Base-by-base conservation (phyloP, 257 asterid species). In the Euphrasia confusa region DNA sequence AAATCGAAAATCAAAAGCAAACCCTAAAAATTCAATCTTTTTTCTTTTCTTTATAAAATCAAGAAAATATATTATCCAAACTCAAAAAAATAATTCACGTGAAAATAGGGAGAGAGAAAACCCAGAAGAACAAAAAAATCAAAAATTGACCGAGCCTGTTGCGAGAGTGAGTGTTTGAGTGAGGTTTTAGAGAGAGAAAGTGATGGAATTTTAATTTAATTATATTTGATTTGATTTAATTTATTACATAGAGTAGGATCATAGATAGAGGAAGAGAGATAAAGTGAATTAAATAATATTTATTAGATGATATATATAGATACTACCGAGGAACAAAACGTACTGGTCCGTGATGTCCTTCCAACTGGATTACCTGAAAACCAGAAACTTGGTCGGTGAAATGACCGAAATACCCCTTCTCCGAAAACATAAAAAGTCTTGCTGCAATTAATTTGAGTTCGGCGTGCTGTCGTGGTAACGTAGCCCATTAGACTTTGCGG, bases 281-380 rank as follows among this genome's bases (percentile, higher is more conserved):
- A 59, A 37, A 37, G 50, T 47, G 40, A 40, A 44, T 61, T 37
- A 37, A 54, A 63, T 35, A 60, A 48, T 3, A 9, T 21, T 21
- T 39, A 44, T 10, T 11, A 44, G n/a, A 9, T 9, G 4, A 42
- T 42, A 42, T 42, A 42, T 21, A 21, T 21, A 21, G 70, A 62
- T 26, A 52, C 52, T 39, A 64, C 35, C 63, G 35, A 70, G 64
- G 68, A 67, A 77, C 67, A 73, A 71, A 71, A 5, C 58, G 90
- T 76, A 76, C 85, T 30, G 32, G 80, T 80, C 89, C 93, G 90
- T 84, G 88, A 79, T 76, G 83, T 77, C 74, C 76, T 65, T 71
- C 64, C 74, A 80, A 76, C 81, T 44, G 72, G 54, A 67, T 76
- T 75, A 84, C 80, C 84, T 30, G 78, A 67, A 68, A 54, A 58